Percentiles rank a stretch among this genome's conserved stretches.
Conservation (phyloP, 257 asterid genomes). For the Solanum paucissectum region DNA sequence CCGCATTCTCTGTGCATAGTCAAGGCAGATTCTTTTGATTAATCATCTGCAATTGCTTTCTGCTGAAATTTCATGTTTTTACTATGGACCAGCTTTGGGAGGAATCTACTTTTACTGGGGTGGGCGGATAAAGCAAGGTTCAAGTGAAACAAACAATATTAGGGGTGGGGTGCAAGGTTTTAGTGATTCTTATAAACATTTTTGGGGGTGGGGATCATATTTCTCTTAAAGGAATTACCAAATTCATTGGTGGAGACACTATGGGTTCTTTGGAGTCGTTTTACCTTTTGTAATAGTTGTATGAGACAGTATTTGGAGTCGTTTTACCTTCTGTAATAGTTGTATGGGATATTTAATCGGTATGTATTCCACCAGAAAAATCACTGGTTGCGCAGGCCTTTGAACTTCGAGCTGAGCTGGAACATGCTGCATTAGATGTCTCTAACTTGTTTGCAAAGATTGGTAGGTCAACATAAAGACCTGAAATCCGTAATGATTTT, state of each 20-base stretch:
- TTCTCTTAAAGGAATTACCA: neutral
- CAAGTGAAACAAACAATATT: neutral
- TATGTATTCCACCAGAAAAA: conserved; percentile 50
- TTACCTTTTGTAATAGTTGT: neutral
- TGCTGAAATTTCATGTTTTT: neutral
- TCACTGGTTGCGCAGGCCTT: conserved; percentile 80
- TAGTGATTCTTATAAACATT: neutral
- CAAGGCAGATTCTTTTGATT: neutral
- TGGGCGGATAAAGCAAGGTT: neutral
- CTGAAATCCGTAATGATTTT: neutral
- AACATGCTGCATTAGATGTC: conserved; percentile 81
- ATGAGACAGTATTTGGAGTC: neutral
- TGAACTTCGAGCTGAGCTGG: conserved; percentile 88
- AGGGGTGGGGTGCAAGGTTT: neutral
- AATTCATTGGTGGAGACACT: neutral
- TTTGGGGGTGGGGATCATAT: neutral
- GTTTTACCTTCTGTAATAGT: neutral
- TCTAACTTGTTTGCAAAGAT: conserved; percentile 81
- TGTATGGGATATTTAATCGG: neutral
- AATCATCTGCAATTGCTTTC: neutral
- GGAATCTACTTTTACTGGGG: neutral
- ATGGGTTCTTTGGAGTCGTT: neutral
- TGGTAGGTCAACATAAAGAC: conserved; percentile 34
- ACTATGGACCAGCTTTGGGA: neutral
- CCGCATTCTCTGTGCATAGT: neutral